Conservation (phyloP, 192 early-diverging fungal species). For the Backusella circina region DNA sequence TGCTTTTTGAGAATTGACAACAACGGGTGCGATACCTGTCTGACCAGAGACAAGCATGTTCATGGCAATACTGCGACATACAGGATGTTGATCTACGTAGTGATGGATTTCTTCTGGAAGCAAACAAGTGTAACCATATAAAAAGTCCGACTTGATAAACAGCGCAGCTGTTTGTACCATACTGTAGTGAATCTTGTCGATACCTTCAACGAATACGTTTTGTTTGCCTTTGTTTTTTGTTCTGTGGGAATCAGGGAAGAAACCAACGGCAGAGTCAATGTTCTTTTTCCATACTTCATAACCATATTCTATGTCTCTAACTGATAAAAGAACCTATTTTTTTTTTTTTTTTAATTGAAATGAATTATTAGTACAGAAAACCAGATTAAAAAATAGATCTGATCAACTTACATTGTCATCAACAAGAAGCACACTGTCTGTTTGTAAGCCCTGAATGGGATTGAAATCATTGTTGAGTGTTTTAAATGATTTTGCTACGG, state of each 20-base stretch:
- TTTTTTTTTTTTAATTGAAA: neutral
- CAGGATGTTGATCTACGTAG: slow-evolving; percentile 15
- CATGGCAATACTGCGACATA: slow-evolving; percentile 25
- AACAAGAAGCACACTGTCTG: slow-evolving; percentile 14
- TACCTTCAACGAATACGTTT: neutral
- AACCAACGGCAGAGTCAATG: neutral
- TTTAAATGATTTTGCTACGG: neutral
- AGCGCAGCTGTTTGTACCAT: slow-evolving; percentile 22
- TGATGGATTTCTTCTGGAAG: slow-evolving; percentile 16
- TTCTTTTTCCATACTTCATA: slow-evolving; percentile 1
- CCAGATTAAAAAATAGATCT: neutral
- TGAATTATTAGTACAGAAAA: neutral
- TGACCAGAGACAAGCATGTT: slow-evolving; percentile 22
- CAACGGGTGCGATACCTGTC: slow-evolving; percentile 14
- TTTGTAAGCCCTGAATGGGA: slow-evolving; percentile 13
- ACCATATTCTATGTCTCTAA: neutral
- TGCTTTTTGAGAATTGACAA: neutral
- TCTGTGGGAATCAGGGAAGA: slow-evolving; percentile 9
- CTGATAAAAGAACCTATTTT: slow-evolving; percentile 1
- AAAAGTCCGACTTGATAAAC: slow-evolving; percentile 28
- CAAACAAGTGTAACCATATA: slow-evolving; percentile 29
- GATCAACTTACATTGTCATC: slow-evolving; percentile 24
- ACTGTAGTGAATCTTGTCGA: slow-evolving; percentile 10
- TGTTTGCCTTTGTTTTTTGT: neutral
- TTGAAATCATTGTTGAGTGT: slow-evolving; percentile 35